Evolutionary conservation across 2,329 filamentous ascomycete species (phyloP).

Genomic region (Paecilomyces sp.): DNA sequence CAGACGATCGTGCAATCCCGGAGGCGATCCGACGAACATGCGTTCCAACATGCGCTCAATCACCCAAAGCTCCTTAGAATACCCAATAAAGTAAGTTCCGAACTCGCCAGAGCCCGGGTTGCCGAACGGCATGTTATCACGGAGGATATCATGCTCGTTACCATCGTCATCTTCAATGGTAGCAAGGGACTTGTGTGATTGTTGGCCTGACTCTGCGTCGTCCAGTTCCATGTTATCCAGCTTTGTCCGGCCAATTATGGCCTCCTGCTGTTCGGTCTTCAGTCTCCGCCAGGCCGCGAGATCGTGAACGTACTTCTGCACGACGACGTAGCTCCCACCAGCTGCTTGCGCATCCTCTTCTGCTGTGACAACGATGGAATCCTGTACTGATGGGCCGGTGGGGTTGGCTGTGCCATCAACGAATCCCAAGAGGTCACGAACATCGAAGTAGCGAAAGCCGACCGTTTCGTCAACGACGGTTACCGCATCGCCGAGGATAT

Average conservation of each 20-base stretch:
- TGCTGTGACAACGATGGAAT: conserved; percentile 37
- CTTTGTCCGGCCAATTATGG: conserved; percentile 52
- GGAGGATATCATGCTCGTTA: conserved; percentile 46
- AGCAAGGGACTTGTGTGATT: conserved; percentile 49
- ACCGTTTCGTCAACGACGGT: conserved; percentile 46
- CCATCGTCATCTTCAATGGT: conserved; percentile 48
- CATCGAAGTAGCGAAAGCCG: conserved; percentile 55
- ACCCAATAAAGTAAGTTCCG: conserved; percentile 55
- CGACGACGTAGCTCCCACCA: conserved; percentile 52
- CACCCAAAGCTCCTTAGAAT: conserved; percentile 47
- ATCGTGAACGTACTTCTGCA: conserved; percentile 54
- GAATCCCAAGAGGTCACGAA: conserved; percentile 52
- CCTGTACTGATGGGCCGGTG: conserved; percentile 37
- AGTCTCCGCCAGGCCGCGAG: conserved; percentile 42
- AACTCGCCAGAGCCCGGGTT: conserved; percentile 45
- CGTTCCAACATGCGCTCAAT: conserved; percentile 52
- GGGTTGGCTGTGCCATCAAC: conserved; percentile 57
- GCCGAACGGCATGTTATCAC: conserved; percentile 57
- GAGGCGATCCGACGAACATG: conserved; percentile 51
- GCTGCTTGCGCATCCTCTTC: conserved; percentile 31
- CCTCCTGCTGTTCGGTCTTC: conserved; percentile 46
- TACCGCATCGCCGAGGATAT: conserved; percentile 42
- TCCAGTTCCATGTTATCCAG: conserved; percentile 52
- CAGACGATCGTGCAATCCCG: conserved; percentile 49
- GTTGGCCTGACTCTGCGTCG: conserved; percentile 42